Evolutionary conservation across 768 basidiomycete genomes (phyloP).

Genomic region (Crucibulum laeve): DNA sequence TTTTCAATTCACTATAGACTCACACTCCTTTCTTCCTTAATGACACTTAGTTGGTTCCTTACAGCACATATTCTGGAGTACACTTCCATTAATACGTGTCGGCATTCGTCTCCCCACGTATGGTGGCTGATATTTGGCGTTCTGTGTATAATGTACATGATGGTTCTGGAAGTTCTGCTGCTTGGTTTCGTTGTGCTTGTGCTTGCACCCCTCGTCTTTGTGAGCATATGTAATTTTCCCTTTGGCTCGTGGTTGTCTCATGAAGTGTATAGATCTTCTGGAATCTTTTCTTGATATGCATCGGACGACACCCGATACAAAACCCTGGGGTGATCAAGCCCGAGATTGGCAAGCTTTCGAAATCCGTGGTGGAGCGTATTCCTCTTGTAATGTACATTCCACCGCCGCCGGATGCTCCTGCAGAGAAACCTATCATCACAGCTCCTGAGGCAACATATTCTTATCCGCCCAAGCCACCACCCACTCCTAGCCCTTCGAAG

Average conservation of each 20-base stretch:
- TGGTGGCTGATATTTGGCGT: constrained; percentile 88
- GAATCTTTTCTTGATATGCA: constrained; percentile 74
- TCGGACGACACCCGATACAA: constrained; percentile 78
- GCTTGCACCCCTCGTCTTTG: constrained; percentile 74
- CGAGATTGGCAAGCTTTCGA: constrained; percentile 72
- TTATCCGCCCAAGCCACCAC: constrained; percentile 55
- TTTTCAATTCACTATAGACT: constrained; percentile 33
- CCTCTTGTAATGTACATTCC: constrained; percentile 86
- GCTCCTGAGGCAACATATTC: constrained; percentile 46
- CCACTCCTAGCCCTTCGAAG: constrained; percentile 22
- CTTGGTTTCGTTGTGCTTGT: constrained; percentile 77
- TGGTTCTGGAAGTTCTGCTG: constrained; percentile 63
- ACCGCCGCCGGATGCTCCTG: constrained; percentile 54
- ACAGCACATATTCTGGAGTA: constrained; percentile 79
- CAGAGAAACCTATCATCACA: constrained; percentile 25
- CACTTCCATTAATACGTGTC: constrained; percentile 70
- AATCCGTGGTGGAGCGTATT: constrained; percentile 69
- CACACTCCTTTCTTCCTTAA: constrained; percentile 59
- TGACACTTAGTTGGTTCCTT: constrained; percentile 81
- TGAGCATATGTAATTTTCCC: constrained; percentile 31
- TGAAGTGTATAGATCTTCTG: constrained; percentile 51
- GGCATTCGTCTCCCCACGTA: constrained; percentile 68
- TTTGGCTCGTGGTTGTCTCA: not conserved
- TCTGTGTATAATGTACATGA: constrained; percentile 74
- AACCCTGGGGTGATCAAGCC: constrained; percentile 71